Conservation (phyloP, 2,329 filamentous ascomycete genomes). For the Diaporthe aspalathi region DNA sequence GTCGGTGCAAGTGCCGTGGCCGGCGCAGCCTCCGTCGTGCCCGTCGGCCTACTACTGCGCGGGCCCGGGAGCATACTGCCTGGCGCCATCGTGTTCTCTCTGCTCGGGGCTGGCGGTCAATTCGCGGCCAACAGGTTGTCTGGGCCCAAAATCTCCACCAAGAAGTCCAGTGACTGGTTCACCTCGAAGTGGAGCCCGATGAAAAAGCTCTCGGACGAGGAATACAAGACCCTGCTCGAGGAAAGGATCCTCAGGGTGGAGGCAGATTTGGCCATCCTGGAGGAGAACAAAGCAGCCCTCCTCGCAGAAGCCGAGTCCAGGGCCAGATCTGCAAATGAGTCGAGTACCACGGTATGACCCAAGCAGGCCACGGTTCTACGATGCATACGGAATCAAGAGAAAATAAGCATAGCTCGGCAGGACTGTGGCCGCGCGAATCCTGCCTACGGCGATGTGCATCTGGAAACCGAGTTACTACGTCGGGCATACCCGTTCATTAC, state of each 20-base stretch:
- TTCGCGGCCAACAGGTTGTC: constrained; percentile 41
- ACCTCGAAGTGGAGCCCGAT: constrained; percentile 80
- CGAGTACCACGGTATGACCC: neutral
- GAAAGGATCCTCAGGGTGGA: constrained; percentile 79
- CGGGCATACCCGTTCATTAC: neutral
- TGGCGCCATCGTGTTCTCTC: constrained; percentile 60
- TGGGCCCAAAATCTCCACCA: neutral
- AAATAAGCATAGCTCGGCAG: neutral
- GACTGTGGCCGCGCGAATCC: neutral
- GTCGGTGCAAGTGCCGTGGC: constrained; percentile 76
- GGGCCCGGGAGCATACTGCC: constrained; percentile 65
- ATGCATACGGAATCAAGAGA: neutral
- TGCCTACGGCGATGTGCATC: no score
- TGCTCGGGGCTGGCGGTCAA: constrained; percentile 50
- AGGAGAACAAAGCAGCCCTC: constrained; percentile 74
- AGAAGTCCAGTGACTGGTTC: constrained; percentile 49
- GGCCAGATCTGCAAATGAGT: neutral
- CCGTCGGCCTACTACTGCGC: constrained; percentile 67
- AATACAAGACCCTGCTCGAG: constrained; percentile 76
- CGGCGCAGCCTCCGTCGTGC: constrained; percentile 72
- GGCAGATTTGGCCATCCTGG: constrained; percentile 81
- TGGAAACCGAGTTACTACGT: neutral
- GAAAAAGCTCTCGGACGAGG: constrained; percentile 73
- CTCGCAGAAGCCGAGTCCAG: constrained; percentile 40
- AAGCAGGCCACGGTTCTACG: neutral